phyloP scores from a whole-genome alignment of 1,139 yeast species.

The Taiozyma onychis region DNA sequence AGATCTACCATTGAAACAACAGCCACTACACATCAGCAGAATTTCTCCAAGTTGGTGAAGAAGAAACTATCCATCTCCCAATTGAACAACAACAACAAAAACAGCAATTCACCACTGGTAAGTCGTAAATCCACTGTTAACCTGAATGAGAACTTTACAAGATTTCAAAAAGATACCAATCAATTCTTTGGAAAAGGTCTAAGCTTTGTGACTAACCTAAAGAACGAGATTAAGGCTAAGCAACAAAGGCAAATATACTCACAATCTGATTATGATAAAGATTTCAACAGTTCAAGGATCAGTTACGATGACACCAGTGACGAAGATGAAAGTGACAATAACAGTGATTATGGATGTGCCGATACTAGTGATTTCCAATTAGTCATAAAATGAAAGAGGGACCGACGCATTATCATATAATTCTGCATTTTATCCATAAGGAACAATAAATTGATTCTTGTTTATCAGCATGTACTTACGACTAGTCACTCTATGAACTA shows the following conservation, averaged over 20 bases:
- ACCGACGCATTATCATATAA: background rate
- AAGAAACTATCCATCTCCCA: slow-evolving; percentile 19
- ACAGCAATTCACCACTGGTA: slow-evolving; percentile 4
- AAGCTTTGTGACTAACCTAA: slow-evolving; percentile 15
- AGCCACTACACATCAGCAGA: slow-evolving; percentile 7
- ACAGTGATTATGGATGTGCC: slow-evolving; percentile 21
- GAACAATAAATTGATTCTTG: too few relatives aligned
- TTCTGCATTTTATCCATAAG: background rate
- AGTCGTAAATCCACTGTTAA: slow-evolving; percentile 1
- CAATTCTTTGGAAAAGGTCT: slow-evolving; percentile 16
- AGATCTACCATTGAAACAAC: slow-evolving; percentile 8
- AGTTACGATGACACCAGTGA: background rate
- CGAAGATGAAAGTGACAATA: slow-evolving; percentile 12
- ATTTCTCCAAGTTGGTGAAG: slow-evolving; percentile 14
- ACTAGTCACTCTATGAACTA: background rate
- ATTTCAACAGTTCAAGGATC: background rate
- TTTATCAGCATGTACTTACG: background rate
- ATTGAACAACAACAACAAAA: slow-evolving; percentile 2
- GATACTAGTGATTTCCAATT: slow-evolving; percentile 22
- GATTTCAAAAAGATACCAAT: slow-evolving; percentile 21
- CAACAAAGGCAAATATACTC: slow-evolving; percentile 3
- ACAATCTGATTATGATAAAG: slow-evolving; percentile 1
- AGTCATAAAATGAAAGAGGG: slow-evolving; percentile 16
- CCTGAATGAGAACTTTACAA: slow-evolving; percentile 14
- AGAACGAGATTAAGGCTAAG: slow-evolving; percentile 13